phyloP scores from a whole-genome alignment of 1,139 yeast genomes.

The Pichia sp. region DNA sequence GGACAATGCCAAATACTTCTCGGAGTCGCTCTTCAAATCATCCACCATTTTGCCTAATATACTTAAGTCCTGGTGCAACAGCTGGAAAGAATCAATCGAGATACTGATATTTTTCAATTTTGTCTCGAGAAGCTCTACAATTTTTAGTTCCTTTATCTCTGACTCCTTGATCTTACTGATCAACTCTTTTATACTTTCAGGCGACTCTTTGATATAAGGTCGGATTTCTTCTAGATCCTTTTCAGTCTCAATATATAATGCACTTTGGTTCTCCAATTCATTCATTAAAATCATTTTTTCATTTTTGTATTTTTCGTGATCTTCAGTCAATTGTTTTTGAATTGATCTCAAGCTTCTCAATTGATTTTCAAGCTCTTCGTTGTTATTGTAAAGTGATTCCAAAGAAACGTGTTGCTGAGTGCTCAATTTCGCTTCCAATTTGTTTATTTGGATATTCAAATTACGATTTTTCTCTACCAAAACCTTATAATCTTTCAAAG shows the following conservation, averaged over 20 bases:
- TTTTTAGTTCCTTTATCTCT: constrained; percentile 34
- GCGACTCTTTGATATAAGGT: constrained; percentile 55
- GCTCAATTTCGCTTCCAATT: constrained; percentile 28
- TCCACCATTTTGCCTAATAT: constrained; percentile 45
- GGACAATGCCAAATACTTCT: constrained; percentile 37
- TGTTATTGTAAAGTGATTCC: constrained; percentile 46
- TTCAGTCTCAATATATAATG: constrained; percentile 45
- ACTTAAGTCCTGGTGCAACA: constrained; percentile 47
- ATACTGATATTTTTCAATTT: constrained; percentile 43
- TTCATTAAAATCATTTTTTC: constrained; percentile 52
- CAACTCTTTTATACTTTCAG: constrained; percentile 45
- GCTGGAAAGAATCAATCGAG: constrained; percentile 52
- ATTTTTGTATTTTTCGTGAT: constrained; percentile 57
- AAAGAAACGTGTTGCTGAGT: constrained; percentile 24
- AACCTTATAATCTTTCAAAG: constrained; percentile 34
- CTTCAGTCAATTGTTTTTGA: constrained; percentile 59
- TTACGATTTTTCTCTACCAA: constrained; percentile 32
- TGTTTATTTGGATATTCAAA: constrained; percentile 36
- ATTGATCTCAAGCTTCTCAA: constrained; percentile 52
- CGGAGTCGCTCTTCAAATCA: constrained; percentile 46
- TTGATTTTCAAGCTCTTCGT: constrained; percentile 52
- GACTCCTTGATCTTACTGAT: constrained; percentile 49
- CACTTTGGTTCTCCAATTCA: constrained; percentile 47
- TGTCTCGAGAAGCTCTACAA: constrained; percentile 36
- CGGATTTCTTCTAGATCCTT: constrained; percentile 53